Conservation (phyloP, 1,284 basidiomycete species). For the Ganoderma resinaceum region DNA sequence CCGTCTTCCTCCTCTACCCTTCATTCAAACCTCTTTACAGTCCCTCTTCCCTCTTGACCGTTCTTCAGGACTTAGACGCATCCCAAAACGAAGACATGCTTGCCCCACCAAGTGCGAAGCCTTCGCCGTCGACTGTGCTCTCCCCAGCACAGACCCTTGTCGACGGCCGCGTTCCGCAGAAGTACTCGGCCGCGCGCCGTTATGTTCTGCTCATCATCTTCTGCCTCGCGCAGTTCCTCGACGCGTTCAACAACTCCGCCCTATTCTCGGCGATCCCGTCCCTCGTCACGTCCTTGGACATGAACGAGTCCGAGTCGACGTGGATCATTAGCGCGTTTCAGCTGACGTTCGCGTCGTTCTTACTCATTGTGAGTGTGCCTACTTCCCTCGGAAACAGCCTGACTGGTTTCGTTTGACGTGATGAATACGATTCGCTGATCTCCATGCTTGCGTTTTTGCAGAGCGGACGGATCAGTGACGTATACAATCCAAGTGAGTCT, state of each 20-base stretch:
- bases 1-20: not conserved
- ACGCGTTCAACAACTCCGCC: slow-evolving; percentile 55
- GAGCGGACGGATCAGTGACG: slow-evolving; percentile 43
- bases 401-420: not conserved
- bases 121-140: slow-evolving; percentile 25
- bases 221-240: slow-evolving; percentile 55
- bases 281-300: slow-evolving; percentile 36
- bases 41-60: not conserved
- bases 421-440: not conserved
- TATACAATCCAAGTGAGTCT: slow-evolving; percentile 42
- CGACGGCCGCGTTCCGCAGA: slow-evolving; percentile 36
- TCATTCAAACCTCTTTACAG: not conserved
- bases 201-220: slow-evolving; percentile 49
- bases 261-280: slow-evolving; percentile 53
- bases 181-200: slow-evolving; percentile 37
- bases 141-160: slow-evolving; percentile 37
- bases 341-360: slow-evolving; percentile 42
- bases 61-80: not conserved
- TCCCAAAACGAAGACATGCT: slow-evolving; percentile 25
- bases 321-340: slow-evolving; percentile 45
- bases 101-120: slow-evolving; percentile 22
- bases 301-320: slow-evolving; percentile 39
- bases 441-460: slow-evolving; percentile 13
- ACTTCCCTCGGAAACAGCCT: too few species aligned
- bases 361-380: slow-evolving; percentile 38